These are phyloP conservation scores for Pseudocercospora fuligena DNA, from an alignment of 2,329 filamentous ascomycete genomes.

Conservation along the genomic window DNA sequence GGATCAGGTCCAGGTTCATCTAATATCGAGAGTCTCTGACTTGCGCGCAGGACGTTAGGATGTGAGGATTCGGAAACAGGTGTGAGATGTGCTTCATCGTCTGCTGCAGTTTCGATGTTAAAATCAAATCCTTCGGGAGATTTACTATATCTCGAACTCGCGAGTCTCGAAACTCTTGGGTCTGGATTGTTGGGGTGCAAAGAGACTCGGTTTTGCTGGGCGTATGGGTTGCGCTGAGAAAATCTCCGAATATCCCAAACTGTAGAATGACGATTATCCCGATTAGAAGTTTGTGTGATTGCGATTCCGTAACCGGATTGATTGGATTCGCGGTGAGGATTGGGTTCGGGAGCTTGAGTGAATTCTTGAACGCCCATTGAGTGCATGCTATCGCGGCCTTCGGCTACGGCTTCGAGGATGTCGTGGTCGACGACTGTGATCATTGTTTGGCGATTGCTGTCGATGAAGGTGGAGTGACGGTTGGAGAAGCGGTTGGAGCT, in stretches of 20 bases:
- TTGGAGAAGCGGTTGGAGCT: background rate
- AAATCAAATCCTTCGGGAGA: conserved; percentile 1
- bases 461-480: conserved; percentile 3
- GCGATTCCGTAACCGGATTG: conserved; percentile 4
- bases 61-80: background rate
- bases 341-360: background rate
- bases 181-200: conserved; percentile 3
- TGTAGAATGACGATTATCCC: conserved; percentile 12
- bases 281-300: background rate
- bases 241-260: background rate
- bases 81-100: conserved; percentile 6
- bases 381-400: background rate
- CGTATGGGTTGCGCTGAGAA: background rate
- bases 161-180: background rate
- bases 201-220: background rate
- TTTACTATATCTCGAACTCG: background rate
- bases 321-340: background rate
- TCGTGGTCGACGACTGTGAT: conserved; percentile 10
- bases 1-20: background rate
- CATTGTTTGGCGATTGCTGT: conserved; percentile 4
- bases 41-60: background rate
- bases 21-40: background rate
- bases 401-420: conserved; percentile 6
- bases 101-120: background rate
- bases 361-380: conserved; percentile 6